phyloP scores from a whole-genome alignment of 2,329 filamentous ascomycete genomes.

The Diaporthe velutina region DNA sequence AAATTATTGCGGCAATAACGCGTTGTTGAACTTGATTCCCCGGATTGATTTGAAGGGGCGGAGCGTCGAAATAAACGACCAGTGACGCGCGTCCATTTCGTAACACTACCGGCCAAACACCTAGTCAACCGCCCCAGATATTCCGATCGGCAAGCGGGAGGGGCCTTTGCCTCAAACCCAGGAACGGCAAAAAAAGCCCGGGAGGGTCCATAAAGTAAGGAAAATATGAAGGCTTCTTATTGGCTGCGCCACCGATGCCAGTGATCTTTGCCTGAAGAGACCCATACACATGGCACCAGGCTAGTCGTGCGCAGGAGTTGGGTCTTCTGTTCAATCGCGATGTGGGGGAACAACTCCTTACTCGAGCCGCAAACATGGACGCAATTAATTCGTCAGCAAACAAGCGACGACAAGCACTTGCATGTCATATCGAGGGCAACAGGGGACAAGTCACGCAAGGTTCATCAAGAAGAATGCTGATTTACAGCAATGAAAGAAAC shows the following conservation, averaged over 20 bases:
- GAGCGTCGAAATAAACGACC: slow-evolving; percentile 6
- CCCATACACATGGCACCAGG: background rate
- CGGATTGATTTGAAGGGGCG: background rate
- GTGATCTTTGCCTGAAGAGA: background rate
- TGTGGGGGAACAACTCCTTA: background rate
- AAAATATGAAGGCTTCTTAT: background rate
- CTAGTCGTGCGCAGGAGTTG: background rate
- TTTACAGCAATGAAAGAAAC: background rate
- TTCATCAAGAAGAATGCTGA: background rate
- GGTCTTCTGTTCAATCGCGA: background rate
- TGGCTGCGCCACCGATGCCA: slow-evolving; percentile 7
- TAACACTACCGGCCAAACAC: background rate
- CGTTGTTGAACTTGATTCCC: background rate
- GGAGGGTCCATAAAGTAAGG: background rate
- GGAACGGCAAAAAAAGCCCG: slow-evolving; percentile 3
- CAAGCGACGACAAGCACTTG: background rate
- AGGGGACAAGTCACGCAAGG: background rate
- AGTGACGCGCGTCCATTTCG: slow-evolving; percentile 23
- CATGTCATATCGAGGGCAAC: background rate
- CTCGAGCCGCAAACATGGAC: background rate
- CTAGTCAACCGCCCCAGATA: slow-evolving; percentile 3
- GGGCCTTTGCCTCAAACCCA: background rate
- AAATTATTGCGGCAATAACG: background rate
- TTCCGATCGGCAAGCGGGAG: slow-evolving; percentile 21
- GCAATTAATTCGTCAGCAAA: slow-evolving; percentile 15